Percentiles rank a stretch among this genome's conserved stretches.
phyloP scores from a whole-genome alignment of 495 filamentous ascomycete genomes.

The Penicillium tannophilum region DNA sequence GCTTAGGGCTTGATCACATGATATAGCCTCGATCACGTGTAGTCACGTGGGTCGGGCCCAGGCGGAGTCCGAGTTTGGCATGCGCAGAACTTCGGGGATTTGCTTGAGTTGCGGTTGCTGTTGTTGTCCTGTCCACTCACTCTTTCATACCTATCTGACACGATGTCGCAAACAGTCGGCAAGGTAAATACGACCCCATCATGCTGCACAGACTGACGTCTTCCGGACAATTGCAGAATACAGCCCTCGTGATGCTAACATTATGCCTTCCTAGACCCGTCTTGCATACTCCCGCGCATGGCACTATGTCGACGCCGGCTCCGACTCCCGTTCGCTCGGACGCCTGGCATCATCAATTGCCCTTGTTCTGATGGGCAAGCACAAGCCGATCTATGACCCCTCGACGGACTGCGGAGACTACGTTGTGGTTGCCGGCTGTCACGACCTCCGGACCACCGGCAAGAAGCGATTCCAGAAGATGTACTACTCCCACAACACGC shows the following conservation, averaged over 20 bases:
- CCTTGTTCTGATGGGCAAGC: constrained; percentile 93
- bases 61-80: constrained; percentile 24
- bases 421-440: constrained; percentile 89
- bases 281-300: constrained; percentile 94
- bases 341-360: constrained; percentile 92
- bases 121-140: not conserved
- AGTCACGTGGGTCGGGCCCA: constrained; percentile 20
- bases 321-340: constrained; percentile 61
- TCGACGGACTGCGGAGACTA: constrained; percentile 98
- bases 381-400: constrained; percentile 97
- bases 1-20: constrained; percentile 39
- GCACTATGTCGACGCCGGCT: constrained; percentile 83
- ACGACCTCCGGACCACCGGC: constrained; percentile 83
- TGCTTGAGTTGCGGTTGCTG: constrained; percentile 9
- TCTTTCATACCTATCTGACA: constrained; percentile 17
- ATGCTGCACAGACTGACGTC: not conserved
- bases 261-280: constrained; percentile 65
- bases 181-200: constrained; percentile 34
- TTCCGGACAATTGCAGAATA: constrained; percentile 3
- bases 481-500: constrained; percentile 91
- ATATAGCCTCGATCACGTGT: not conserved
- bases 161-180: constrained; percentile 51
- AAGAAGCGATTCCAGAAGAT: constrained; percentile 91
- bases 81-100: constrained; percentile 17
- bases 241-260: not conserved